Base-by-base conservation (phyloP, 495 filamentous ascomycete genomes). In the Penicillium riverlandense region DNA sequence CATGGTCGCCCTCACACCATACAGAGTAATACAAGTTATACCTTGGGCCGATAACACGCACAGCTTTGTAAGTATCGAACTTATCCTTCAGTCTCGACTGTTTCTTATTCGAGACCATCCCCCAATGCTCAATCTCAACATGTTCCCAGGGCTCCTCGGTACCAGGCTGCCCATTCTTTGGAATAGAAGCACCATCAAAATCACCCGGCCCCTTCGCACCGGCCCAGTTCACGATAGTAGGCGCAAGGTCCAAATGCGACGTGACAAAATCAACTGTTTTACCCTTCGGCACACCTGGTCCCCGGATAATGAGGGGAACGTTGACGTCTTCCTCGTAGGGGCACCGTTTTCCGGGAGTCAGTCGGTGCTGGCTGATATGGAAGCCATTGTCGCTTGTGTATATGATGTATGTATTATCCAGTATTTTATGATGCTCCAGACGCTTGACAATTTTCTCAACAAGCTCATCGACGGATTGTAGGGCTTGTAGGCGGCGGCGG, bases 311-410 rank as follows among this genome's bases (percentile, higher is more conserved):
- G 6, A 84, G 59, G 2, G 82, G 82, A 5, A 85, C 70, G 47
- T 80, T 77, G 50, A 84, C 76, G 46, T 85, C 82, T 55, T 82
- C 78, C 49, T 84, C 79, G 44, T 76, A 84, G 11, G 75, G 77
- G 45, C 74, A 78, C 41, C 73, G 66, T 53, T 85, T 85, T 6
- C 81, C 82, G 6, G 81, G 78, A 12, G 74, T 71, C 28, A 84
- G 52, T 5, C 82, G 66, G 54, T 86, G 81, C 43, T 86, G 82
- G 12, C 79, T 72, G 34, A 84, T 80, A 46, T 84, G 79, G 52
- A 77, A 85, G 0, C 82, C 82, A 50, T 86, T 85, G 45, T 86
- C 82, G 3, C 72, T 76, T 1, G 77, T 79, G 55, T 82, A 84
- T 37, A 86, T 63, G 38, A 86, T 68, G 44, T 76, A 84, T 0